Percentiles rank a stretch among this genome's conserved stretches.
Conservation (phyloP, 2,329 filamentous ascomycete species). For the Xylaria sp. region DNA sequence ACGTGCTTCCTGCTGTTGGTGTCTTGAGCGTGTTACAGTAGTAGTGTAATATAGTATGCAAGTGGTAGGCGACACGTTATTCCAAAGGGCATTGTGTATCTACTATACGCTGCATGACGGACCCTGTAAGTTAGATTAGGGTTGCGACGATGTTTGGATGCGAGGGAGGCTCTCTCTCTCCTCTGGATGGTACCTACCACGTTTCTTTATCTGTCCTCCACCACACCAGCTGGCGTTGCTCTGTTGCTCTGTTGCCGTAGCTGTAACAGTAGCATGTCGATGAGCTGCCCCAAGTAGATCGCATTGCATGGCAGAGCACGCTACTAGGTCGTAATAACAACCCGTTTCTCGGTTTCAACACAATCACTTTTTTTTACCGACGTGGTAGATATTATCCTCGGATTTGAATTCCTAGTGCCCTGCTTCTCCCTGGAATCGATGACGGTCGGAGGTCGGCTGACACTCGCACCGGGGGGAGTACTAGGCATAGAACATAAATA, state of each 20-base stretch:
- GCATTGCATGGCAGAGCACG: constrained; percentile 6
- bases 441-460: constrained; percentile 6
- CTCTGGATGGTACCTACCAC: background rate
- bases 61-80: background rate
- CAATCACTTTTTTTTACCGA: background rate
- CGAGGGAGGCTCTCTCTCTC: background rate
- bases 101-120: background rate
- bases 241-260: background rate
- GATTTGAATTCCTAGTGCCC: background rate
- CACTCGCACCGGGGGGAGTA: background rate
- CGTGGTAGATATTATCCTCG: background rate
- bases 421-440: background rate
- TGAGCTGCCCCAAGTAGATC: background rate
- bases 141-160: constrained; percentile 4
- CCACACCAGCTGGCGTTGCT: background rate
- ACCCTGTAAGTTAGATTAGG: constrained; percentile 3
- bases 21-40: background rate
- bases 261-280: background rate
- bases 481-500: background rate
- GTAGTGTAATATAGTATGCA: background rate
- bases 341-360: background rate
- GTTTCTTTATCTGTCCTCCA: background rate
- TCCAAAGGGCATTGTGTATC: background rate
- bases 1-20: background rate
- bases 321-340: background rate